Base-by-base conservation (phyloP, 2,329 filamentous ascomycete species). In the Monosporascus sp. region DNA sequence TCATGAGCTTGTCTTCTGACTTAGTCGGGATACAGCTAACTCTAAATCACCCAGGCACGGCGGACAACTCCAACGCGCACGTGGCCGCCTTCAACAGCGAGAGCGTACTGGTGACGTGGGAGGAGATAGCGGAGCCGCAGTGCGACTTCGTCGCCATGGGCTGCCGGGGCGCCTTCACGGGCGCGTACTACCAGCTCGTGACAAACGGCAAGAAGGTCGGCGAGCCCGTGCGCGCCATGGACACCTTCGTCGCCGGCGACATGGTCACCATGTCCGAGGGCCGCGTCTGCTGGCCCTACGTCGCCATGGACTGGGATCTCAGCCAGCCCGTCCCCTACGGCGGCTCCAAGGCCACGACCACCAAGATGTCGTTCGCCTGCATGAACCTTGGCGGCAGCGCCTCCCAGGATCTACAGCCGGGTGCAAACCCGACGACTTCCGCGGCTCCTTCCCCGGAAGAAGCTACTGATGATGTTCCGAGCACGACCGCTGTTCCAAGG, bases 281-380 rank as follows among this genome's bases (percentile, higher is more conserved):
- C 22, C 72, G 78, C 47, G 73, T 85, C 60, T 85, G 82, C 73
- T 85, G 80, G 80, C 80, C 80, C 25, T 83, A 82, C 56, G 78
- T 82, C 50, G 71, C 71, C 63, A 81, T 81, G 77, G 70, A 70
- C 36, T 83, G 80, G 80, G 67, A 71, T 53, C 62, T 79, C 47
- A 68, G 68, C 49, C 54, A 57, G 49, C 59, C 70, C 15, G 61
- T 60, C 17, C 54, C 59, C 54, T 54, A 54, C 41, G 52, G 49
- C 14, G 57, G 54, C 8, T 54, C 57, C 3, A 56, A 62, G 47
- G 56, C 56, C 27, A 67, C 61, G 20, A 65, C 67, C 49, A 69
- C 62, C 53, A 72, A 75, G 60, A 80, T 82, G 56, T 79, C 76
- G 52, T 82, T 82, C 62, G 80, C 79, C 48, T 83, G 79, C 55